Base-by-base conservation (phyloP, 805 yeast species). In the Yamadazyma sp. region DNA sequence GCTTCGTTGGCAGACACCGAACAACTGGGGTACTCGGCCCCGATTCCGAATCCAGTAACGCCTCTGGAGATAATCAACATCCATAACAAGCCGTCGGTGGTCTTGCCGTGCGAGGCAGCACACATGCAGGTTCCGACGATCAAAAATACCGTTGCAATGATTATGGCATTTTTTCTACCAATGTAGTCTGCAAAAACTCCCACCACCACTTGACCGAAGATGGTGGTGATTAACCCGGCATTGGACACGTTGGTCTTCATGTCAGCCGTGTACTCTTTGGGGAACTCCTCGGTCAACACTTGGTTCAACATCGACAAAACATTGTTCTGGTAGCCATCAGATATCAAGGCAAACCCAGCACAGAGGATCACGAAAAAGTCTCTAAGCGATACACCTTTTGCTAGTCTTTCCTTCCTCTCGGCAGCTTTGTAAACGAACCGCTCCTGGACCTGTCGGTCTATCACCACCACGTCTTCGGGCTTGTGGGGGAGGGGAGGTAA, bases 281-380 rank as follows among this genome's bases (percentile, higher is more conserved):
- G 79, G 49, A 69, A 75, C 43, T 64, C 52, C 12, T 53, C 48
- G 7, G 79, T 62, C 51, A 82, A 80, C 10, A 80, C 71, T 14
- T 71, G 61, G 56, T 82, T 83, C 47, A 73, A 50, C 82, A 82
- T 80, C 3, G 86, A 74, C 86, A 83, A 81, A 45, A 81, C 72
- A 48, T 78, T 80, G 53, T 83, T 83, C 55, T 81, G 87, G 58
- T 83, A 83, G 3, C 90, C 90, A 60, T 84, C 93, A 15, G 84
- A 77, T 50, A 82, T 76, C 53, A 84, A 70, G 0, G 90, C 93
- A 46, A 77, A 80, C 10, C 93, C 91, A 16, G 89, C 69, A 59
- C 85, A 77, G 30, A 79, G 52, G 44, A 83, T 77, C 38, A 80
- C 59, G 35, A 68, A 48, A 19, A 62, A 42, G 38, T 67, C 70